Evolutionary conservation across 73 alveolate species (phyloP).

Genomic region (Paramecium pentaurelia): DNA sequence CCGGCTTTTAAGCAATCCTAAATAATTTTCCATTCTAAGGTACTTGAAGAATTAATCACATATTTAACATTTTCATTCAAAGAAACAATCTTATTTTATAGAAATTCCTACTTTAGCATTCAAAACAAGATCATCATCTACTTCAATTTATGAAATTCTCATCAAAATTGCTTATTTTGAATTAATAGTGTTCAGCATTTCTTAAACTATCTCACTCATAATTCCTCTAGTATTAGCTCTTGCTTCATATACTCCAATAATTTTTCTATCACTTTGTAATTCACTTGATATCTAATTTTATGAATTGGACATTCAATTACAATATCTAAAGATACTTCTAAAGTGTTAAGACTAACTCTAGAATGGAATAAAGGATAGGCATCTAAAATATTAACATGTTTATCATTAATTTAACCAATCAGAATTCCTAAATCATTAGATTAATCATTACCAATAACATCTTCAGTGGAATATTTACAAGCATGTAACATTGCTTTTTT

Average conservation of each 20-base stretch:
- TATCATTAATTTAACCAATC: neutral
- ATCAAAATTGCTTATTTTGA: neutral
- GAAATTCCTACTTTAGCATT: neutral
- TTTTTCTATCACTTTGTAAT: neutral
- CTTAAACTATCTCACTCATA: slow-evolving; percentile 9
- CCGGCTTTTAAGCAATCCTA: neutral
- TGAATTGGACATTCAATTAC: neutral
- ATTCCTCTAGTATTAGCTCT: neutral
- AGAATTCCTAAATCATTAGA: neutral
- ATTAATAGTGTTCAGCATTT: neutral
- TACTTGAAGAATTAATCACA: neutral
- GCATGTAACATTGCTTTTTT: slow-evolving; percentile 27
- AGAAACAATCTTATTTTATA: neutral
- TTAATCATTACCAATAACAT: neutral
- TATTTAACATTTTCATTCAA: neutral
- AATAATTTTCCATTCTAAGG: neutral
- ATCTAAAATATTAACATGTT: neutral
- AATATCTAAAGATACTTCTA: neutral
- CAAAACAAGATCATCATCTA: neutral
- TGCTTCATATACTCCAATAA: slow-evolving; percentile 43
- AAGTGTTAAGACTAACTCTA: neutral
- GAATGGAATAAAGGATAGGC: slow-evolving; percentile 34
- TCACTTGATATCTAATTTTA: neutral
- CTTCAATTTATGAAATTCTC: neutral
- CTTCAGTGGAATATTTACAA: slow-evolving; percentile 21